Base-by-base conservation (phyloP, 179 eudicot genomes). In the Nepenthes alata region DNA sequence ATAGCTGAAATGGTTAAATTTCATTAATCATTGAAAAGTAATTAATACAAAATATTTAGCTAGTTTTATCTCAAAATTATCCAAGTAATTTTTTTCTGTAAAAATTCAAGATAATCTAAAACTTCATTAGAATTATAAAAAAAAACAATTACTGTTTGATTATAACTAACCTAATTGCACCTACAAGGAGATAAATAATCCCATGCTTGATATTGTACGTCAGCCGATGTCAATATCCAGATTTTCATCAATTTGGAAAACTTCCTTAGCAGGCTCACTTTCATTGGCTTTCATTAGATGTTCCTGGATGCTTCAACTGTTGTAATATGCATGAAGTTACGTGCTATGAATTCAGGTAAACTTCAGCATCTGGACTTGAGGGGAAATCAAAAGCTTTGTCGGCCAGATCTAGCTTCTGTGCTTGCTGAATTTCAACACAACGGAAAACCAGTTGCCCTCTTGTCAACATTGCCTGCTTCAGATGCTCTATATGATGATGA, bases 401-500 rank as follows among this genome's bases (percentile, higher is more conserved):
- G 57, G 62, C 59, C 75, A 57, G 69, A 57, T 65, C 72, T 66
- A 50, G 72, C 72, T 13, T 67, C 82, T 37, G 14, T 66, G 49
- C 74, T 86, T 57, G 71, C 81, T 64, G 89, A 80, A 58, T 80
- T 74, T 72, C 81, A 67, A 68, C 63, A 56, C 59, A 72, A 80
- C 59, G 95, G 93, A 49, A 77, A 78, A 62, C 81, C 78, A 13
- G 55, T 73, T 37, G 60, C 86, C 45, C 59, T 71, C 57, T 62
- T 82, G 45, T 69, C 78, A 37, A 16, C 75, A 13, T 74, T 67
- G 12, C 49, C 69, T 57, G 69, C 78, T 34, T 59, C 66, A 16
- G 75, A 69, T 60, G 78, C 70, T 61, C 83, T 74, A 10, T 84
- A 89, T 67, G 96, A 91, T 67, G 83, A 84, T 57, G 96, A 91